These are phyloP conservation scores for Aechmea fasciata DNA, from an alignment of 176 grass and related monocot genomes.

Conservation along the genomic window DNA sequence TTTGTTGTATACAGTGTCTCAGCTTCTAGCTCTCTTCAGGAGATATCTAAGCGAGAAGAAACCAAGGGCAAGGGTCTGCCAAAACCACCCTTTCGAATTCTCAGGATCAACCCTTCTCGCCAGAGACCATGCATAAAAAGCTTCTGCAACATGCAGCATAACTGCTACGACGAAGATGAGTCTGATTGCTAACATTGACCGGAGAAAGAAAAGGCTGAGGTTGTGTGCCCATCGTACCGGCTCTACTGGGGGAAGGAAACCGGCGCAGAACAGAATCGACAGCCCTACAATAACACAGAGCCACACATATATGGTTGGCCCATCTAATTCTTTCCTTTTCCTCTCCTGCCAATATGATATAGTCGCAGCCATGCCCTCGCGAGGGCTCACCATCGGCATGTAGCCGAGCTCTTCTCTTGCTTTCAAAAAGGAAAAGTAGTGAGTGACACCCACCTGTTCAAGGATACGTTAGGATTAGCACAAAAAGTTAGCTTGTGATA, in stretches of 20 bases:
- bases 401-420: slow-evolving; percentile 74
- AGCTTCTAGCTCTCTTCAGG: slow-evolving; percentile 49
- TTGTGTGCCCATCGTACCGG: slow-evolving; percentile 42
- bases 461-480: not conserved
- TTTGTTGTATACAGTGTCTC: not conserved
- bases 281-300: slow-evolving; percentile 34
- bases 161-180: slow-evolving; percentile 31
- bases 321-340: slow-evolving; percentile 71
- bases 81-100: slow-evolving; percentile 78
- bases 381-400: slow-evolving; percentile 50
- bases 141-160: slow-evolving; percentile 43
- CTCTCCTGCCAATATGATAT: slow-evolving; percentile 63
- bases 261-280: slow-evolving; percentile 36
- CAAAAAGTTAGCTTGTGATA: not conserved
- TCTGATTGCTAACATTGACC: slow-evolving; percentile 27
- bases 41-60: slow-evolving; percentile 50
- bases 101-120: slow-evolving; percentile 56
- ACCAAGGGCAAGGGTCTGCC: slow-evolving; percentile 56
- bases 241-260: slow-evolving; percentile 53
- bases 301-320: slow-evolving; percentile 68
- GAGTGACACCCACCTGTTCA: slow-evolving; percentile 72
- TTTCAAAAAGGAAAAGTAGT: slow-evolving; percentile 81
- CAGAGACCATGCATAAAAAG: slow-evolving; percentile 56
- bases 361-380: slow-evolving; percentile 48
- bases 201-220: slow-evolving; percentile 45